A percentile compares a stretch with the other conserved stretches of the same genome.
Evolutionary conservation across 495 filamentous ascomycete species (phyloP).

Genomic region (Penicillium atrosanguineum): DNA sequence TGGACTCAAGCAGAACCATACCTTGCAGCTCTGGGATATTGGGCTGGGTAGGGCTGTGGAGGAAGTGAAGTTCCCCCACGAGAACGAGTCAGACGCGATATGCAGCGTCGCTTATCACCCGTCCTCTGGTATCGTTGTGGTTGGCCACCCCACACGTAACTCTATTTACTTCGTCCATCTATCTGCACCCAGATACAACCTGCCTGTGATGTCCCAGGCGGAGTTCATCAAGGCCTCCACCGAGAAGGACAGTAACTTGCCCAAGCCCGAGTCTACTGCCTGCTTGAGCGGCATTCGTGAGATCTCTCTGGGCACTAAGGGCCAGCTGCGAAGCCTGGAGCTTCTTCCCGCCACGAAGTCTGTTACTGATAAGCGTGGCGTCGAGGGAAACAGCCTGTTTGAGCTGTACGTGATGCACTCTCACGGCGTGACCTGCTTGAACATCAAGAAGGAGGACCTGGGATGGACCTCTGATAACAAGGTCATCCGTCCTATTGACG

Average conservation of each 20-base stretch:
- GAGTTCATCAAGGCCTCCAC: slow-evolving; percentile 75
- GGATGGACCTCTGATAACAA: slow-evolving; percentile 88
- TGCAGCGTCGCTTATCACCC: slow-evolving; percentile 96
- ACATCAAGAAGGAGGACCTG: slow-evolving; percentile 80
- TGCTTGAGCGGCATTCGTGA: slow-evolving; percentile 94
- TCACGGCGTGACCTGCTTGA: slow-evolving; percentile 83
- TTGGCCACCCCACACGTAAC: slow-evolving; percentile 95
- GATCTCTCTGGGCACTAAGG: slow-evolving; percentile 86
- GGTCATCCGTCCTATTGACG: slow-evolving; percentile 72
- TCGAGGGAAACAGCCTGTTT: slow-evolving; percentile 66
- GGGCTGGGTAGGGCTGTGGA: slow-evolving; percentile 91
- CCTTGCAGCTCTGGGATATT: slow-evolving; percentile 98
- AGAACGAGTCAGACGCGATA: slow-evolving; percentile 93
- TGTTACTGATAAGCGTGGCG: slow-evolving; percentile 35
- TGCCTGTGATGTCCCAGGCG: slow-evolving; percentile 78
- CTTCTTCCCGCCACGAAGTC: slow-evolving; percentile 64
- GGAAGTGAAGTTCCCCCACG: slow-evolving; percentile 93
- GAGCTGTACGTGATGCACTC: slow-evolving; percentile 98
- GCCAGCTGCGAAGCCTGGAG: slow-evolving; percentile 83
- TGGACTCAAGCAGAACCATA: slow-evolving; percentile 98
- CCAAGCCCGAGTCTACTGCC: slow-evolving; percentile 85
- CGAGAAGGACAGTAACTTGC: slow-evolving; percentile 67
- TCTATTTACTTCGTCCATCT: slow-evolving; percentile 96
- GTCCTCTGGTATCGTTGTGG: slow-evolving; percentile 80
- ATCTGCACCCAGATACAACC: slow-evolving; percentile 85